A percentile compares a stretch with the other conserved stretches of the same genome.
Conservation (phyloP, 169 alveolate species). For the Plasmodium blacklocki region DNA sequence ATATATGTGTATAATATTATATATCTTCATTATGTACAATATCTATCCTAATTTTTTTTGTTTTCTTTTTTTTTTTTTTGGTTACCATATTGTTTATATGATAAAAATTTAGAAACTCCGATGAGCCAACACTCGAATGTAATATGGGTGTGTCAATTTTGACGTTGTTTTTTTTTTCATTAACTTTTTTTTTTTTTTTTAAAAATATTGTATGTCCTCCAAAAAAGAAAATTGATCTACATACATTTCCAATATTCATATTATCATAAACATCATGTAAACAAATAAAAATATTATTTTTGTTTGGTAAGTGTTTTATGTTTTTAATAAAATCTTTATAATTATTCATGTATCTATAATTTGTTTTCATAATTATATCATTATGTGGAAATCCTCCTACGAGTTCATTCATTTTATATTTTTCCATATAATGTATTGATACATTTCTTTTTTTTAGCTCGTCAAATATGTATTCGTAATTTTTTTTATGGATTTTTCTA, state of each 20-base stretch:
- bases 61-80: not conserved
- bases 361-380: constrained; percentile 31
- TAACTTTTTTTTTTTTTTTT: constrained; percentile 29
- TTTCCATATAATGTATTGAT: not conserved
- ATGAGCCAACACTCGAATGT: constrained; percentile 65
- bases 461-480: constrained; percentile 33
- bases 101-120: constrained; percentile 40
- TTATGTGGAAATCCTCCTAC: constrained; percentile 63
- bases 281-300: constrained; percentile 23
- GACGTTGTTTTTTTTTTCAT: constrained; percentile 6
- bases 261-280: constrained; percentile 62
- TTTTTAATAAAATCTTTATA: constrained; percentile 19
- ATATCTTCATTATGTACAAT: too few species aligned
- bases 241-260: constrained; percentile 62
- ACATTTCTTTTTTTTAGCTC: constrained; percentile 21
- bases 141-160: constrained; percentile 61
- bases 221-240: constrained; percentile 54
- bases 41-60: not conserved
- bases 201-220: constrained; percentile 60
- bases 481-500: constrained; percentile 32
- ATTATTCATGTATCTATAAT: constrained; percentile 34
- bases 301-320: not conserved
- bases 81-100: constrained; percentile 57
- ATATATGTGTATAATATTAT: too few species aligned
- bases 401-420: constrained; percentile 39